Base-by-base conservation (phyloP, 2,329 filamentous ascomycete genomes). In the Trichoderma gracile region DNA sequence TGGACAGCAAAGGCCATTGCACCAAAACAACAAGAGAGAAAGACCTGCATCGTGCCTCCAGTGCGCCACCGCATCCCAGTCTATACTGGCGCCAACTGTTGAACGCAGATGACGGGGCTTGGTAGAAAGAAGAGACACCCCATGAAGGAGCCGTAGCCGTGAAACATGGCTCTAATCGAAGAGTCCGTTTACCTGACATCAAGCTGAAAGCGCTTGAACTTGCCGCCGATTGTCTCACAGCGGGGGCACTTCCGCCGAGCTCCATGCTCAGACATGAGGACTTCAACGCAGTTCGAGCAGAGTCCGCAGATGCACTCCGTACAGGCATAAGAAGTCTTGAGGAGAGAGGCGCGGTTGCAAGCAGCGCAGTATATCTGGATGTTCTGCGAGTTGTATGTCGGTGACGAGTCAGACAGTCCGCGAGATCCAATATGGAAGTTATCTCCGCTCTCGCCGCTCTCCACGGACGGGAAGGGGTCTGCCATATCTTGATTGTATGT, bases 301-400 rank as follows among this genome's bases (percentile, higher is more conserved):
- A 98, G 84, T 17, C 93, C 94, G 74, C 92, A 96, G 68, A 98
- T 96, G 76, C 95, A 98, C 76, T 97, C 93, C 1, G 93, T 97
- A 76, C 94, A 98, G 23, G 94, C 94, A 73, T 93, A 97, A 40
- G 92, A 95, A 71, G 94, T 90, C 72, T 88, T 89, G 27, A 98
- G 80, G 12, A 89, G 80, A 58, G 89, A 93, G 19, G 93, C 82
- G 43, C 89, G 86, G 68, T 91, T 88, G 73, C 94, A 98, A 54
- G 90, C 91, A 21, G 93, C 91, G 75, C 94, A 98, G 75, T 96
- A 97, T 47, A 98, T 96, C 74, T 96, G 91, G 3, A 94, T 89
- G 67, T 84, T 84, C 60, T 92, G 90, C 8, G 89, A 88, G 19
- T 86, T 86, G 78, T 90, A 90, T 72, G 84, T 89, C 23, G 86